phyloP scores from a whole-genome alignment of 73 alveolate genomes.

The Paramecium caudatum region DNA sequence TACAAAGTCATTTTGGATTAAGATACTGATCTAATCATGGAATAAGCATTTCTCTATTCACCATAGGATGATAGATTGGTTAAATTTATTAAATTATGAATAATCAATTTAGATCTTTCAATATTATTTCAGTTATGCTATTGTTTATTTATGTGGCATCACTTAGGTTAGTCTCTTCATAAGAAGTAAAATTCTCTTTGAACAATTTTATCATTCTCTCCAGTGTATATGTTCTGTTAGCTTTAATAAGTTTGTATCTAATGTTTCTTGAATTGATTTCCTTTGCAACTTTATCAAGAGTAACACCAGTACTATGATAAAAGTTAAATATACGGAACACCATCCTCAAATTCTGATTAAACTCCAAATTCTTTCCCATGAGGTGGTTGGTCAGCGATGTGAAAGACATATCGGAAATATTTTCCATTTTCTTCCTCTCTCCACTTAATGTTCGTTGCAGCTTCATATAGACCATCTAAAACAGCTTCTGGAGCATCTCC shows the following conservation, averaged over 20 bases:
- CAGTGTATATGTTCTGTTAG: not conserved
- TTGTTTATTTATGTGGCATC: no score
- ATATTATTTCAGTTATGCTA: no score
- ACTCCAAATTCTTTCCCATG: slow-evolving; percentile 83
- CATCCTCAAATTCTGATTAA: not conserved
- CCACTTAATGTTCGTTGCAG: slow-evolving; percentile 85
- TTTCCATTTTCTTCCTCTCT: slow-evolving; percentile 80
- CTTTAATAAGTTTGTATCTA: not conserved
- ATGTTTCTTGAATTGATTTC: not conserved
- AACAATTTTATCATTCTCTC: slow-evolving; percentile 60
- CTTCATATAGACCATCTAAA: slow-evolving; percentile 89
- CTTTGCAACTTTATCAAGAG: slow-evolving; percentile 68
- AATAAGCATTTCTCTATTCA: not conserved
- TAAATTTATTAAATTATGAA: slow-evolving; percentile 9
- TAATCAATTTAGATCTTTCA: no score
- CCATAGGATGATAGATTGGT: slow-evolving; percentile 63
- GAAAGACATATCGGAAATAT: slow-evolving; percentile 87
- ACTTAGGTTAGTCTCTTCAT: slow-evolving; percentile 60
- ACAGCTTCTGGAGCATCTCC: slow-evolving; percentile 95
- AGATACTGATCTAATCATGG: slow-evolving; percentile 21
- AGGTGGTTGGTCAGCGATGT: slow-evolving; percentile 92
- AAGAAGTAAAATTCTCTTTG: slow-evolving; percentile 68
- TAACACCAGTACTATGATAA: slow-evolving; percentile 64
- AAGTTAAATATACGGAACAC: slow-evolving; percentile 20
- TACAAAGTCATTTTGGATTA: slow-evolving; percentile 32